Base-by-base conservation (phyloP, 768 basidiomycete genomes). In the Trametes gibbosa region DNA sequence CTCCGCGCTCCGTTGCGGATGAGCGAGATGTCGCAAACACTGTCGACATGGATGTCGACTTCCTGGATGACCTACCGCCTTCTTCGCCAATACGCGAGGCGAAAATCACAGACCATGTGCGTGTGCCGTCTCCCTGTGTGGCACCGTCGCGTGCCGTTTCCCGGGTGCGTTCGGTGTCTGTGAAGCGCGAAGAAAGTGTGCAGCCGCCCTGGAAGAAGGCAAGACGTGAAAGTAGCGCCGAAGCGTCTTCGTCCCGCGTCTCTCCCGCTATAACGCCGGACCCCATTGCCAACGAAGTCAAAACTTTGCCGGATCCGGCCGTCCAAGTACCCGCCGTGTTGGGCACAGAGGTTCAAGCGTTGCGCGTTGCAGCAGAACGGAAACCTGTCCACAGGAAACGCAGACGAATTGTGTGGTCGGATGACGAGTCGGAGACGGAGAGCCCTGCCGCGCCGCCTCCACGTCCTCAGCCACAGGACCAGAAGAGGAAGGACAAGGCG, bases 351-450 rank as follows among this genome's bases (percentile, higher is more conserved):
- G 25, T 5, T 23, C 25, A 29, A n/a, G 47, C 25, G 47, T 16
- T 10, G 29, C 48, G 48, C n/a, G 2, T 32, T 10, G 29, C 29
- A 10, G 29, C 29, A 10, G 43, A 12, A 25, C 21, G 27, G 40
- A 55, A 51, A 27, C 19, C 53, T 14, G 24, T 32, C 35, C 43
- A 35, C 23, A 62, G 50, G 61, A 65, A 59, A 40, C 56, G 47
- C 19, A 42, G 55, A 5, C 50, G 51, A 0, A 46, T 58, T 3
- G 50, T 65, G 3, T 51, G 62, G 37, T 65, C 64, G 49, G 64
- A 65, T 27, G 48, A 55, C n/a, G 64, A 65, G 43, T 53, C 45
- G 23, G 63, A 62, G 27, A 17, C 52, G 39, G 59, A 56, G 13
- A 50, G 8, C 1, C 43, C 57, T 19, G 51, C n/a, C 5, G 25